Evolutionary conservation across 208 protist species (phyloP), one percentile per base, ranked within the genome.

Genomic region (Herpetomonas samuelpessoai): DNA sequence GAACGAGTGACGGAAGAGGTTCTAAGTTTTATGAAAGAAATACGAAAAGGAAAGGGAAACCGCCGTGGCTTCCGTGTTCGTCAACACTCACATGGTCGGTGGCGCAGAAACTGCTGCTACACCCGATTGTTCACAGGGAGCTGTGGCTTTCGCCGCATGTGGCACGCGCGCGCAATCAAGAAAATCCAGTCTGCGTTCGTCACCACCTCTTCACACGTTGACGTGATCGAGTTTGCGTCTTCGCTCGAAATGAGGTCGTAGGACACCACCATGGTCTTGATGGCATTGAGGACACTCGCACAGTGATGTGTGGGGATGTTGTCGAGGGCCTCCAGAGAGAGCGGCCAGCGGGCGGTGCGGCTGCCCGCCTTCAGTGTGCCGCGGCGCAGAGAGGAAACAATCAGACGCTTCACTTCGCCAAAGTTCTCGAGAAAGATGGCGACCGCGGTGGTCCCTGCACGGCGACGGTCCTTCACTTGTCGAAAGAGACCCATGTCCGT

Each of bases 111-210:
- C n/a, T 67, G 57, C 29, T 31, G 27, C 2, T 46, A 29, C 30
- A 74, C 55, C 2, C 81, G 79, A 52, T 91, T 95, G 62, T 95
- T 91, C 16, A 62, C 71, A 0, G 83, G 85, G 21, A 90, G 70
- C 7, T 67, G 27, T 6, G 88, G 88, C 57, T 82, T 84, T 1
- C 88, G 82, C 1, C 75, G 80, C 57, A 79, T 48, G 57, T 95
- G 86, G 69, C 76, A 90, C 25, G 79, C 76, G 1, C 81, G 71
- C 26, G 83, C 85, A 28, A 93, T 81, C 35, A 88, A 44, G 55
- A 92, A 83, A 2, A 96, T 58, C 73, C 83, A 92, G 52, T 96
- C 88, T 38, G 84, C 86, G 62, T 96, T 96, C 16, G 51, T 65
- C n/a, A 96, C 68, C 45, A 92, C 57, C 57, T 96, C 91, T 49